These are phyloP conservation scores for Canariomyces notabilis DNA, from an alignment of 2,329 filamentous ascomycete species.

Conservation along the genomic window DNA sequence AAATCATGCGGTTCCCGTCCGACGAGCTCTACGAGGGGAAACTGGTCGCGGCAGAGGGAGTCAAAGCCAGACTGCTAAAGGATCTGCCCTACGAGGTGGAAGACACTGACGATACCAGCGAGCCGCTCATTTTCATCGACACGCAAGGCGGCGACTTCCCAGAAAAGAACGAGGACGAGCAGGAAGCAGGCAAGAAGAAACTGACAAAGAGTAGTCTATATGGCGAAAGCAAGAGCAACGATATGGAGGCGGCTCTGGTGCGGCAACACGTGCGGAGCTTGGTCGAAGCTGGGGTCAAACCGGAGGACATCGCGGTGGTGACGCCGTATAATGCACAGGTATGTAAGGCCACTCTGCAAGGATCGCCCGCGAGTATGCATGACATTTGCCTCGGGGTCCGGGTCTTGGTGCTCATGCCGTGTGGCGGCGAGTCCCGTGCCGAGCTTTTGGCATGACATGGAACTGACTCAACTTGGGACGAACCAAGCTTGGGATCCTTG, in stretches of 20 bases:
- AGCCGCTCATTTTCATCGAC: constrained; percentile 89
- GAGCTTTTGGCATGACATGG: constrained; percentile 16
- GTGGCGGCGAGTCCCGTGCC: not conserved
- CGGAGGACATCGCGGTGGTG: constrained; percentile 85
- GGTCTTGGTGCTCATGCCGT: constrained; percentile 15
- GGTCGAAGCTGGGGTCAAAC: constrained; percentile 70
- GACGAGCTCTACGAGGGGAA: constrained; percentile 78
- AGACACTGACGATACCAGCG: constrained; percentile 78
- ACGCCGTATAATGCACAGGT: constrained; percentile 96
- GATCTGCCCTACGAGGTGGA: constrained; percentile 73
- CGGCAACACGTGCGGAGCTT: constrained; percentile 70
- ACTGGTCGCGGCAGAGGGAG: constrained; percentile 73
- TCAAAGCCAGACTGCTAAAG: constrained; percentile 68
- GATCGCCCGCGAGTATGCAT: constrained; percentile 6
- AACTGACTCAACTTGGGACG: constrained; percentile 13
- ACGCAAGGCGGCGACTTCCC: constrained; percentile 92
- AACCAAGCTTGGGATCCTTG: constrained; percentile 66
- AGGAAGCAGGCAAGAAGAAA: constrained; percentile 39
- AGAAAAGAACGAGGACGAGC: constrained; percentile 70
- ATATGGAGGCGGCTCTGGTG: constrained; percentile 81
- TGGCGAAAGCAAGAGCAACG: constrained; percentile 77
- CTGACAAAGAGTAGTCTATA: constrained; percentile 40
- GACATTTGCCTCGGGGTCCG: no score
- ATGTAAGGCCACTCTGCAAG: constrained; percentile 21
- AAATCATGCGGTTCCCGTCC: constrained; percentile 92